phyloP scores from a whole-genome alignment of 2,329 filamentous ascomycete genomes.

The Beauveria rudraprayagi region DNA sequence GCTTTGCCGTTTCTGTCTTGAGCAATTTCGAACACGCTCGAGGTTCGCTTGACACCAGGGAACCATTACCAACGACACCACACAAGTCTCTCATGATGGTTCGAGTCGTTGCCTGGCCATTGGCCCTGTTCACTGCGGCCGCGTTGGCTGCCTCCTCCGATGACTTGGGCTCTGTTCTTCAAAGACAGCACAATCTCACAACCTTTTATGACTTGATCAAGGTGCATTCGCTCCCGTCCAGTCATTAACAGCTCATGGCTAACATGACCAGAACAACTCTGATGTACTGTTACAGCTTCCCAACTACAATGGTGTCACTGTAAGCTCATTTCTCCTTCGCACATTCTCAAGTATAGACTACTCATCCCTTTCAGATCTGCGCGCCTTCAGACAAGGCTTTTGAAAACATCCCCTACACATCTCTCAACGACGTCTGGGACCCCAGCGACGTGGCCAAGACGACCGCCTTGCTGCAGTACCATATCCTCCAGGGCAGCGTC shows the following conservation, averaged over 20 bases:
- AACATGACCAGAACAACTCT: conserved; percentile 34
- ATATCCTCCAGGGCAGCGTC: conserved; percentile 49
- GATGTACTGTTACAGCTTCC: conserved; percentile 36
- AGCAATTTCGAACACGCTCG: neutral
- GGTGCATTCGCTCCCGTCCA: conserved; percentile 19
- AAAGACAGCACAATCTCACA: conserved; percentile 32
- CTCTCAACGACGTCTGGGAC: conserved; percentile 38
- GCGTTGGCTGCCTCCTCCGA: conserved; percentile 16
- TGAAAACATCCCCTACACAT: conserved; percentile 43
- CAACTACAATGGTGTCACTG: conserved; percentile 35
- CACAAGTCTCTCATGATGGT: neutral
- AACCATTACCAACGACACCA: too few species aligned
- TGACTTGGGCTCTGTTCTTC: conserved; percentile 33
- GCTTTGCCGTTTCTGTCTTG: neutral
- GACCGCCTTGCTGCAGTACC: conserved; percentile 50
- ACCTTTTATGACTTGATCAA: conserved; percentile 37
- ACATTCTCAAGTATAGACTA: too few species aligned
- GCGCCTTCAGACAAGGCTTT: conserved; percentile 52
- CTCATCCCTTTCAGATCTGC: conserved; percentile 32
- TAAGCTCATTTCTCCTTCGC: conserved; percentile 19
- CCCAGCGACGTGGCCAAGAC: conserved; percentile 36
- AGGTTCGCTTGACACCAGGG: too few species aligned
- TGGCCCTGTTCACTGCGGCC: conserved; percentile 12
- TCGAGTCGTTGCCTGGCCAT: neutral
- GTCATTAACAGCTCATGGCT: neutral